Percentiles rank a stretch among this genome's conserved stretches.
Conservation (phyloP, 495 filamentous ascomycete genomes). For the Lichina pygmaea region DNA sequence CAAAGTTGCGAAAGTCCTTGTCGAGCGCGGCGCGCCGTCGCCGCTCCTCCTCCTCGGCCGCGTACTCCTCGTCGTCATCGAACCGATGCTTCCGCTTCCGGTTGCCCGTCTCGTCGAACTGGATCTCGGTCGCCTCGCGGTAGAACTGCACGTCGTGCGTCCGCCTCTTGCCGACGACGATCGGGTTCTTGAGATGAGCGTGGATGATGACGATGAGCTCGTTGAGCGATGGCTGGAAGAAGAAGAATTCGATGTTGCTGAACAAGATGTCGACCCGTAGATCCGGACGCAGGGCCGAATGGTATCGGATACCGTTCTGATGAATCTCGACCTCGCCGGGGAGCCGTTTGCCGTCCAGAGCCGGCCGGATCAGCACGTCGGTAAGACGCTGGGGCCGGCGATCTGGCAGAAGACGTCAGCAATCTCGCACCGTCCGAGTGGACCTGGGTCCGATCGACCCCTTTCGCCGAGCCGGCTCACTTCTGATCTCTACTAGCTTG, state of each 20-base stretch:
- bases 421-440: constrained; percentile 6
- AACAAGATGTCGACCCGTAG: constrained; percentile 84
- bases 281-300: constrained; percentile 56
- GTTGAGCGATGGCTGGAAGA: constrained; percentile 91
- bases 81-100: constrained; percentile 94
- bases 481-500: constrained; percentile 75
- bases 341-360: constrained; percentile 84
- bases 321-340: constrained; percentile 91
- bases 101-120: constrained; percentile 97
- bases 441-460: neutral
- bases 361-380: constrained; percentile 80
- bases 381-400: constrained; percentile 67
- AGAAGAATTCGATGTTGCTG: constrained; percentile 94
- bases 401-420: constrained; percentile 19
- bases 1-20: constrained; percentile 82
- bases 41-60: constrained; percentile 92
- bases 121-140: constrained; percentile 90
- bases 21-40: constrained; percentile 74
- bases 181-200: constrained; percentile 88
- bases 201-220: constrained; percentile 97
- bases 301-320: constrained; percentile 93
- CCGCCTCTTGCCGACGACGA: constrained; percentile 97
- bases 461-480: constrained; percentile 14
- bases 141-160: constrained; percentile 98
- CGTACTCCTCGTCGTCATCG: constrained; percentile 96